These are phyloP conservation scores for Syncephalastrum monosporum DNA, from an alignment of 371 early-diverging fungal genomes.

Conservation along the genomic window DNA sequence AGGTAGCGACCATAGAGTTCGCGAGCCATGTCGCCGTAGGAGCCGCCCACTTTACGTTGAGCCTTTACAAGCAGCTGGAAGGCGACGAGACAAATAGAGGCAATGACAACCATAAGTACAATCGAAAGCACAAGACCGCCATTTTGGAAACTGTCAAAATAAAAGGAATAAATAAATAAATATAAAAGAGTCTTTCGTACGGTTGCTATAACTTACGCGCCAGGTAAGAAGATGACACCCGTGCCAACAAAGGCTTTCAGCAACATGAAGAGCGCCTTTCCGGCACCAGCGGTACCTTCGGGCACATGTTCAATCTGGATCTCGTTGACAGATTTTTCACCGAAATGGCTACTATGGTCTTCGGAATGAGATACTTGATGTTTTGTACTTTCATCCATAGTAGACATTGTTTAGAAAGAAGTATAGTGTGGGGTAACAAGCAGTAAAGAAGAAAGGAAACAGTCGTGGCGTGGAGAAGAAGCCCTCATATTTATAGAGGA, in stretches of 20 bases:
- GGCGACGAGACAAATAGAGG: constrained; percentile 26
- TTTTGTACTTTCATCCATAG: constrained; percentile 8
- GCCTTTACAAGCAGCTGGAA: constrained; percentile 29
- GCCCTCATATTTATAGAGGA: constrained; percentile 6
- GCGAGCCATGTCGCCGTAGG: constrained; percentile 81
- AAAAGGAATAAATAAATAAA: not conserved
- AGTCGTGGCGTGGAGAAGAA: constrained; percentile 5
- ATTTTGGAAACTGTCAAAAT: constrained; percentile 26
- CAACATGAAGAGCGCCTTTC: constrained; percentile 74
- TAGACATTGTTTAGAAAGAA: too few species aligned
- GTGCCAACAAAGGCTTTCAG: constrained; percentile 81
- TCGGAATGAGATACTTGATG: constrained; percentile 5
- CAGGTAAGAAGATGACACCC: constrained; percentile 68
- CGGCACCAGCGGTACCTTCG: constrained; percentile 49
- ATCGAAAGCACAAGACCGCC: constrained; percentile 34
- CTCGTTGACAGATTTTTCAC: constrained; percentile 15
- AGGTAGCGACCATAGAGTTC: constrained; percentile 60
- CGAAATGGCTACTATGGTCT: not conserved
- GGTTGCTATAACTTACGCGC: constrained; percentile 41
- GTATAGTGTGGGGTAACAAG: constrained; percentile 5
- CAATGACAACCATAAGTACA: constrained; percentile 29
- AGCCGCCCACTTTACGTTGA: constrained; percentile 53
- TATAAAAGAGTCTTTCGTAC: constrained; percentile 2
- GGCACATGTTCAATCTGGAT: constrained; percentile 22
- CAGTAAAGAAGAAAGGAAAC: not conserved